phyloP scores from a whole-genome alignment of 2,329 filamentous ascomycete genomes.

The Xylaria sp. region DNA sequence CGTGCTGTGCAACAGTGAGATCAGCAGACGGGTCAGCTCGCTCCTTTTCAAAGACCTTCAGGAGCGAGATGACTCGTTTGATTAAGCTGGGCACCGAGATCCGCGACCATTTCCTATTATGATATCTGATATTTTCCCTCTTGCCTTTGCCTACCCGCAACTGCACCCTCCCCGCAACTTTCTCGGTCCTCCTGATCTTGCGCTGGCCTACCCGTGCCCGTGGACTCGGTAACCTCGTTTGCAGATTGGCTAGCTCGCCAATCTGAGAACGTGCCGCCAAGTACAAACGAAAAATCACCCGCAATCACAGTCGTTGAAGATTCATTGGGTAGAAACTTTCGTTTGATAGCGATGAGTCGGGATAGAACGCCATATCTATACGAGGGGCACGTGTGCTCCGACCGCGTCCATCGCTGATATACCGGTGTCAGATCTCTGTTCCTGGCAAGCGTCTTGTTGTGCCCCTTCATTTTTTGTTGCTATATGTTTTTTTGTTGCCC shows the following conservation, averaged over 20 bases:
- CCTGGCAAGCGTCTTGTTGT: conserved; percentile 24
- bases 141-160: conserved; percentile 26
- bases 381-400: conserved; percentile 17
- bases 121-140: conserved; percentile 24
- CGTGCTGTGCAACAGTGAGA: conserved; percentile 38
- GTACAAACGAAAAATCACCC: conserved; percentile 22
- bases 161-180: conserved; percentile 25
- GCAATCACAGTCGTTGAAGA: conserved; percentile 9
- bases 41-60: conserved; percentile 21
- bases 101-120: conserved; percentile 19
- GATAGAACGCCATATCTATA: conserved; percentile 17
- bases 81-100: conserved; percentile 19
- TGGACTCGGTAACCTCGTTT: conserved; percentile 32
- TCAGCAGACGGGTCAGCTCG: conserved; percentile 33
- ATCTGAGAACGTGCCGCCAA: conserved; percentile 16
- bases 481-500: background rate
- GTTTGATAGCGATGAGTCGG: conserved; percentile 27
- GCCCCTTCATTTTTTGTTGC: conserved; percentile 4
- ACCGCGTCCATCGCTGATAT: conserved; percentile 11
- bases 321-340: conserved; percentile 9
- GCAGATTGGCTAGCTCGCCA: conserved; percentile 29
- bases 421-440: conserved; percentile 3
- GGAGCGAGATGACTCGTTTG: conserved; percentile 21
- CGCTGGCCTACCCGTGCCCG: conserved; percentile 25
- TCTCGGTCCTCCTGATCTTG: conserved; percentile 22